Evolutionary conservation across 768 basidiomycete species (phyloP).

Genomic region (Leccinum truebloodii): DNA sequence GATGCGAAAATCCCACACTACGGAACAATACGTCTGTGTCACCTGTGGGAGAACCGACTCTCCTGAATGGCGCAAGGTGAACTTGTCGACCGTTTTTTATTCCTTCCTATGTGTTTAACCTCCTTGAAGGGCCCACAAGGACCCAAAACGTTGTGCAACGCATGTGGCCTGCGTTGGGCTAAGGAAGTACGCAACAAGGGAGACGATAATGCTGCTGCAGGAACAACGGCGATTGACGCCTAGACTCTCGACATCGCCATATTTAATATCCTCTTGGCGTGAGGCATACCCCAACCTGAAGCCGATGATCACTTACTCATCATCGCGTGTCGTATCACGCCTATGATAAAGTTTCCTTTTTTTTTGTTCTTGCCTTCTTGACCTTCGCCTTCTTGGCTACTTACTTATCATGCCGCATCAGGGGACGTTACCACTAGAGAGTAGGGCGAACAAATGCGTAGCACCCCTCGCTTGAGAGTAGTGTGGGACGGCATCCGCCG

Average conservation of each 20-base stretch:
- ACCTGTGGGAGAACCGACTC: conserved; percentile 95
- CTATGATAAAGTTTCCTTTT: conserved; percentile 16
- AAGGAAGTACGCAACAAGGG: conserved; percentile 59
- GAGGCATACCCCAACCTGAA: conserved; percentile 8
- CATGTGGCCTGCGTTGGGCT: conserved; percentile 93
- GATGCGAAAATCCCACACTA: conserved; percentile 42
- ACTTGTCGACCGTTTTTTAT: background rate
- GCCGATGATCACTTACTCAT: background rate
- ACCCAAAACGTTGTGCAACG: conserved; percentile 97
- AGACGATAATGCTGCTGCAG: conserved; percentile 34
- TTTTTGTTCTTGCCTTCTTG: background rate
- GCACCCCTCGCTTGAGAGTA: conserved; percentile 5
- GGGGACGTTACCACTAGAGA: conserved; percentile 11
- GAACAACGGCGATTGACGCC: conserved; percentile 19
- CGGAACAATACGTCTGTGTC: conserved; percentile 82
- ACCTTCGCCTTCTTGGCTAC: conserved; percentile 14
- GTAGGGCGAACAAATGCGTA: conserved; percentile 9
- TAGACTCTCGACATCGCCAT: conserved; percentile 10
- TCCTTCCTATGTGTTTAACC: conserved; percentile 20
- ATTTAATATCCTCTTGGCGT: background rate
- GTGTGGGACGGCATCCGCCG: conserved; percentile 2
- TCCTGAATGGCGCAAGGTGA: conserved; percentile 94
- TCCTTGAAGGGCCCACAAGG: conserved; percentile 77
- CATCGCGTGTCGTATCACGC: conserved; percentile 4
- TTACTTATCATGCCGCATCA: conserved; percentile 8